These are phyloP conservation scores for Cladophialophora carrionii DNA, from an alignment of 2,329 filamentous ascomycete species.

Conservation along the genomic window DNA sequence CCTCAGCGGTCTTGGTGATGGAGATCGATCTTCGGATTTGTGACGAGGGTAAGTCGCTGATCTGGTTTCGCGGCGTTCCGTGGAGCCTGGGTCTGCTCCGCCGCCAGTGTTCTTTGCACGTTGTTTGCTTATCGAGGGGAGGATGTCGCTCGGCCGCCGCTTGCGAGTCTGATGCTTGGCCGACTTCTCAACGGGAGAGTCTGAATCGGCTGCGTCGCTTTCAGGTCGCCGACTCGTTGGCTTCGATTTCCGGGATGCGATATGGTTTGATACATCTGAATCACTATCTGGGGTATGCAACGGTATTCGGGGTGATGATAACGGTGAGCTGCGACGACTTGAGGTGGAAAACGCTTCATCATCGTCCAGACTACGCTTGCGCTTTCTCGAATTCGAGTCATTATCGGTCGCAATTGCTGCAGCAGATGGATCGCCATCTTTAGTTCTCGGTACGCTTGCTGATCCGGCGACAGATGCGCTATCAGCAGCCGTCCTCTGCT, in stretches of 20 bases:
- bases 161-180: constrained; percentile 31
- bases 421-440: constrained; percentile 22
- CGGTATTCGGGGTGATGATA: constrained; percentile 35
- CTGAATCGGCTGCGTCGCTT: constrained; percentile 21
- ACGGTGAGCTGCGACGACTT: constrained; percentile 38
- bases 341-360: constrained; percentile 28
- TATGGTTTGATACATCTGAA: constrained; percentile 34
- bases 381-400: constrained; percentile 36
- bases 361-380: constrained; percentile 36
- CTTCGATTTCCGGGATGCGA: constrained; percentile 20
- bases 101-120: constrained; percentile 32
- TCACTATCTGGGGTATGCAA: constrained; percentile 35
- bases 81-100: constrained; percentile 27
- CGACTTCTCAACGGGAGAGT: constrained; percentile 23
- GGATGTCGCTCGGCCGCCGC: constrained; percentile 36
- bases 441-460: constrained; percentile 11
- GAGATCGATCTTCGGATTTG: constrained; percentile 38
- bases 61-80: constrained; percentile 40
- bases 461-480: constrained; percentile 28
- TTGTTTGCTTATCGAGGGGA: constrained; percentile 32
- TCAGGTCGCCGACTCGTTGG: constrained; percentile 8
- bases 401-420: constrained; percentile 28
- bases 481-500: constrained; percentile 46
- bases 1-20: constrained; percentile 38
- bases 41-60: constrained; percentile 41